Evolutionary conservation across 345 rosid genomes (phyloP).

Genomic region (Acer saccharum): DNA sequence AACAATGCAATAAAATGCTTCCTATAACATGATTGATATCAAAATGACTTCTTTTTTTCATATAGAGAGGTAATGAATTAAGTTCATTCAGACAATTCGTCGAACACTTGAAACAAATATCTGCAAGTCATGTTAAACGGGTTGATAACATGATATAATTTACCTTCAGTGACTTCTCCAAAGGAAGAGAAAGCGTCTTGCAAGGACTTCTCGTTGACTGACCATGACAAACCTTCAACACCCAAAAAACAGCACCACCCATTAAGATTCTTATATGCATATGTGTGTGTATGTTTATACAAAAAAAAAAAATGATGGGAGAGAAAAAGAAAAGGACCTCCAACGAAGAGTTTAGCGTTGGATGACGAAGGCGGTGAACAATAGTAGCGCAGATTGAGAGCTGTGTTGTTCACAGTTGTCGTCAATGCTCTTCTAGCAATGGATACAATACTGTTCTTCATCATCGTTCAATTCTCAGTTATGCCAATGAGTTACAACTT

Average conservation of each 20-base stretch:
- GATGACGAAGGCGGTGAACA: constrained; percentile 20
- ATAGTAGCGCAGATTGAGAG: constrained; percentile 18
- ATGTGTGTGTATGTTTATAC: no score
- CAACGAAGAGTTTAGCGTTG: constrained; percentile 64
- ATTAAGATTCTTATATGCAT: not conserved
- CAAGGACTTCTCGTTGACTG: constrained; percentile 77
- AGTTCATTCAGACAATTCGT: constrained; percentile 46
- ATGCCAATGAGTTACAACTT: not conserved
- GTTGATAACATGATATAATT: not conserved
- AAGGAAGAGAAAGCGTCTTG: constrained; percentile 78
- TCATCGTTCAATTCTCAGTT: not conserved
- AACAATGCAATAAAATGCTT: not conserved
- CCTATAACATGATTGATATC: not conserved
- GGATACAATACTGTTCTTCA: constrained; percentile 24
- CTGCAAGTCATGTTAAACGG: not conserved
- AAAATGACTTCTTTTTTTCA: not conserved
- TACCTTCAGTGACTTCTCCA: constrained; percentile 72
- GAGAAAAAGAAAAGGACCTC: constrained; percentile 37
- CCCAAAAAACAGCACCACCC: constrained; percentile 8
- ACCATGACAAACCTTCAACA: constrained; percentile 70
- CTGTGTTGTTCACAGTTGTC: constrained; percentile 3
- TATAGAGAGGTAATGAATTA: not conserved
- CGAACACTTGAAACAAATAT: constrained; percentile 42
- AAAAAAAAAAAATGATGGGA: no score
- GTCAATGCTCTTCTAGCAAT: constrained; percentile 27